Conservation (phyloP, 2,329 filamentous ascomycete genomes). For the Xenoacremonium recifei region DNA sequence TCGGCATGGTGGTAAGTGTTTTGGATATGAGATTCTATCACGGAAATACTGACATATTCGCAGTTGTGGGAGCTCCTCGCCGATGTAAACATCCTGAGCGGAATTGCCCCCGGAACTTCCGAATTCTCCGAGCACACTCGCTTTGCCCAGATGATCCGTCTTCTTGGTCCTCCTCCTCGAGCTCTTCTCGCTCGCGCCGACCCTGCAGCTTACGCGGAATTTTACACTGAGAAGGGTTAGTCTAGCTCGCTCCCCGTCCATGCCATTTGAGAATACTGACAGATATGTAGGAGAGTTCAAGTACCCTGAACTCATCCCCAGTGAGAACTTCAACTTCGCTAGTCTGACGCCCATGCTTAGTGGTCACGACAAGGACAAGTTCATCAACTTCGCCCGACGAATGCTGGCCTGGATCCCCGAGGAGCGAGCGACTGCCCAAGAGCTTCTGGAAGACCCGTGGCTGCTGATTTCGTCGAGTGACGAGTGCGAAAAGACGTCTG, state of each 20-base stretch:
- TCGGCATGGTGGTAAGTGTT: constrained; percentile 27
- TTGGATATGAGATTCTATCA: not conserved
- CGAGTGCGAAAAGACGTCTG: constrained; percentile 2
- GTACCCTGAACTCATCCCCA: constrained; percentile 17
- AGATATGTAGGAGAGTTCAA: constrained; percentile 15
- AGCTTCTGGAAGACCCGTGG: constrained; percentile 30
- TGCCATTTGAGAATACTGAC: constrained; percentile 11
- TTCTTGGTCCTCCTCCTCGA: constrained; percentile 25
- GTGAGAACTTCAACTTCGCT: constrained; percentile 17
- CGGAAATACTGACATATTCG: constrained; percentile 5
- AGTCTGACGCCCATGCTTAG: constrained; percentile 19
- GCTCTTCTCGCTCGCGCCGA: constrained; percentile 23
- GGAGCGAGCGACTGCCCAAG: constrained; percentile 26
- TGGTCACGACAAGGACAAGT: constrained; percentile 20
- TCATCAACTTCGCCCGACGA: constrained; percentile 27
- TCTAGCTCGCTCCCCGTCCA: too few species aligned
- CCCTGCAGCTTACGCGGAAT: constrained; percentile 13
- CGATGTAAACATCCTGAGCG: constrained; percentile 26
- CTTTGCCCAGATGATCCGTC: constrained; percentile 29
- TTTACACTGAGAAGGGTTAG: constrained; percentile 21
- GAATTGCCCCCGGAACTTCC: constrained; percentile 12
- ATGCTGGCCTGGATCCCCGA: constrained; percentile 31
- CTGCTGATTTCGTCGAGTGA: constrained; percentile 10
- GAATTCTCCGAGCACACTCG: constrained; percentile 23
- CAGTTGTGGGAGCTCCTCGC: constrained; percentile 28